Base-by-base conservation (phyloP, 345 rosid species). In the Gossypium anomalum region DNA sequence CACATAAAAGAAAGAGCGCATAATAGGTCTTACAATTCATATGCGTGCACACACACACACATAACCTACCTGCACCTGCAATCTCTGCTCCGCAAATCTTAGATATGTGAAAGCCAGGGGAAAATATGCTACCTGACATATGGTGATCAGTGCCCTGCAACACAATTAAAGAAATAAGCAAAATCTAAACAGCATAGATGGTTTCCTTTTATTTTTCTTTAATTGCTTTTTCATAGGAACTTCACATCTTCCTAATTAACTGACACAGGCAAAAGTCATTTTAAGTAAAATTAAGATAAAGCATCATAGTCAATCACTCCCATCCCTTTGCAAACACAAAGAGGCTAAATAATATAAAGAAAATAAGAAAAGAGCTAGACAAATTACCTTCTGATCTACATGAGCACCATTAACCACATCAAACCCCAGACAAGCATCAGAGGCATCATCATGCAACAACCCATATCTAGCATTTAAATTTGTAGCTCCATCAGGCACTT, bases 71-170 rank as follows among this genome's bases (percentile, higher is more conserved):
- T 82, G 71, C 85, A 80, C 41, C 57, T n/a, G 76, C 57, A 66
- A 79, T 76, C 73, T 81, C 83, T 43, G 69, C 85, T 10, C 80
- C 86, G 25, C 77, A 66, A 70, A 75, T 48, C 78, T 84, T 86
- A 38, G 91, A 57, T 52, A 80, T 60, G 72, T 86, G 89, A 82
- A 89, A 89, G 67, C 82, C 64, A 48, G 96, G 96, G 72, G 93
- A 90, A 85, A 90, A 90, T 64, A 90, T 83, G 51, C 86, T 84
- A 76, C 81, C 82, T 52, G 71, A 66, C 69, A 27, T 82, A 70
- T 55, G 41, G 67, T 72, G 77, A 70, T 70, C 80, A 64, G 62
- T 74, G 17, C 56, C 86, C 94, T 90, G 89, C 75, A 70, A 57
- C 23, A 56, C 9, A 75, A 65, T 75, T 49, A 49, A 67, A 74